These are phyloP conservation scores for Suillus variegatus DNA, from an alignment of 768 basidiomycete genomes.

Conservation along the genomic window DNA sequence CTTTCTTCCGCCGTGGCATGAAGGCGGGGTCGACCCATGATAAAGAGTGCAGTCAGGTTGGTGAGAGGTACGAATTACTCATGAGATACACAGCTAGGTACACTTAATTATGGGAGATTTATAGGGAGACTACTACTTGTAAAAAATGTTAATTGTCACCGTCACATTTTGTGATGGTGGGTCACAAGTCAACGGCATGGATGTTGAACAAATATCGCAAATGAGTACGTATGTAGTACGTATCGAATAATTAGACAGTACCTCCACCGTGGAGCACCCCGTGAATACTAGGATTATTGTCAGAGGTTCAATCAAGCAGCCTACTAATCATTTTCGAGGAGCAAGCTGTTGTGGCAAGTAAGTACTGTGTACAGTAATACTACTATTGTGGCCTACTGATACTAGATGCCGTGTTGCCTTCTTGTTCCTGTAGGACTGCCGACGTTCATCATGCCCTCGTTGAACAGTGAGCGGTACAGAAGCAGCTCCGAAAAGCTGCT, in stretches of 20 bases:
- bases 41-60: not conserved
- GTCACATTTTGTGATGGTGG: not conserved
- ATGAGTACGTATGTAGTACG: no score
- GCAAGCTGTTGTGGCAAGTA: not conserved
- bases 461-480: not conserved
- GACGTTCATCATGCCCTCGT: not conserved
- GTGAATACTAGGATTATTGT: not conserved
- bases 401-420: not conserved
- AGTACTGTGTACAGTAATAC: not conserved
- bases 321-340: not conserved
- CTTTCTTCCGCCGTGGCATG: slow-evolving; percentile 5
- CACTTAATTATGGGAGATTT: slow-evolving; percentile 6
- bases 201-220: no score
- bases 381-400: no score
- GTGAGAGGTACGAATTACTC: not conserved
- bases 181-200: not conserved
- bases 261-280: no score
- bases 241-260: no score
- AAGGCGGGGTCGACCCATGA: slow-evolving; percentile 3
- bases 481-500: not conserved
- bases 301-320: not conserved
- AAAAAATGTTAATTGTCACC: not conserved
- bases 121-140: not conserved
- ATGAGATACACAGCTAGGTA: not conserved
- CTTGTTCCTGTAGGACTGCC: not conserved